Evolutionary conservation across 352 stramenopile species (phyloP), one percentile per base, ranked within the genome.

Genomic region (Aphanomyces invadans): DNA sequence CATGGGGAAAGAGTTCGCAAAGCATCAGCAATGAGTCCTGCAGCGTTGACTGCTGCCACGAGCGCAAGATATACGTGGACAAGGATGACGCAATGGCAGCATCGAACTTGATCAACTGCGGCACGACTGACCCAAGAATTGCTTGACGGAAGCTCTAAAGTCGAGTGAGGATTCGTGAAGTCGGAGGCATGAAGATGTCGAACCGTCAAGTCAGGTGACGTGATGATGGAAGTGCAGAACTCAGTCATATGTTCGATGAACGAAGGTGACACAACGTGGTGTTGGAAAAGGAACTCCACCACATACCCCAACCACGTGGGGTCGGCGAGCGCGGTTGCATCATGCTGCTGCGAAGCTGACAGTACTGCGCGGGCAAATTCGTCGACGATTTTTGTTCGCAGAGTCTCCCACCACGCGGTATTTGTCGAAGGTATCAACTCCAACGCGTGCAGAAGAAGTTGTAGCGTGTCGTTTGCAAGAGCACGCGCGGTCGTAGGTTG

Each of bases 211-310:
- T 64, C 55, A 26, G 36, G 21, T 10, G 36, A 28, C 7, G 32
- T 26, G 19, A 64, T 25, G 23, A 64, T 64, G 32, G 55, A 17
- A 10, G 36, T 45, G 39, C 55, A 64, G 25, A 64, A 15, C 21
- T 42, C 29, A 21, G 29, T 17, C 31, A 64, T 52, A 12, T n/a
- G 23, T 5, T 49, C 17, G 21, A 64, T 38, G 46, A 64, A 64
- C 21, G 17, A 23, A 38, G 32, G 21, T 5, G 55, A 64, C 2
- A 64, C 55, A 31, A 36, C 33, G 15, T 46, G 29, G 33, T 29
- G 55, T 23, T 52, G n/a, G 21, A 64, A 64, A n/a, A 64, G 36
- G 4, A 52, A 31, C 28, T 64, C 55, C 10, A 64, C 55, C 17
- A 52, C 36, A n/a, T 23, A 31, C 0, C 55, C 55, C 5, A 64